phyloP scores from a whole-genome alignment of 352 stramenopile species.

The Phytopythium oedochilum region DNA sequence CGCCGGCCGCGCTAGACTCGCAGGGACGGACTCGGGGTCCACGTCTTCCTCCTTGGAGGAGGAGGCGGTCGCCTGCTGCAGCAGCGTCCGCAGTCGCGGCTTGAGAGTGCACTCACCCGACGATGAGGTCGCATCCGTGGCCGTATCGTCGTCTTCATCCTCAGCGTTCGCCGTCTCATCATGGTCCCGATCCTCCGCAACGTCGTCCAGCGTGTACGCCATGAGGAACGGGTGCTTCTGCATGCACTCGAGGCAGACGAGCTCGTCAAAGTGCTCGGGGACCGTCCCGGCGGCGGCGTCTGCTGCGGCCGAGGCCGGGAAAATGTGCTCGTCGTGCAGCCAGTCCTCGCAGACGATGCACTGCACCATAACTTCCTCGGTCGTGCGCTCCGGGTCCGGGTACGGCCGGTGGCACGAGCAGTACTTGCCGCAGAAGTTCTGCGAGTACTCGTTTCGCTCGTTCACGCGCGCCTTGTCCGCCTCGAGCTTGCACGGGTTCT shows the following conservation, averaged over 20 bases:
- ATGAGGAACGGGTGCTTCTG: conserved; percentile 56
- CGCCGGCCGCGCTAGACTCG: conserved; percentile 25
- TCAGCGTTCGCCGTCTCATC: conserved; percentile 1
- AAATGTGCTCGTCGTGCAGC: conserved; percentile 72
- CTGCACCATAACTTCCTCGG: conserved; percentile 65
- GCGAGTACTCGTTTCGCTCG: conserved; percentile 58
- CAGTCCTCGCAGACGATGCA: conserved; percentile 78
- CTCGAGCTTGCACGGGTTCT: conserved; percentile 46
- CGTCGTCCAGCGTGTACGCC: conserved; percentile 36
- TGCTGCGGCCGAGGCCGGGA: background rate
- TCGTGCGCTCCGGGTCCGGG: conserved; percentile 66
- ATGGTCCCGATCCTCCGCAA: conserved; percentile 7
- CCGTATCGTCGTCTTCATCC: background rate
- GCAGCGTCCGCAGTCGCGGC: conserved; percentile 1
- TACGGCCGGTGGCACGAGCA: conserved; percentile 74
- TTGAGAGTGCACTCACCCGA: background rate
- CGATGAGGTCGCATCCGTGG: background rate
- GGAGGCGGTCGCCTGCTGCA: conserved; percentile 1
- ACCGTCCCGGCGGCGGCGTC: background rate
- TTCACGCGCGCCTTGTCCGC: conserved; percentile 47
- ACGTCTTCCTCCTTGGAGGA: conserved; percentile 1
- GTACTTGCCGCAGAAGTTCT: conserved; percentile 67
- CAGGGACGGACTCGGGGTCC: background rate
- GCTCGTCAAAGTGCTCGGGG: conserved; percentile 51
- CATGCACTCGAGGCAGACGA: conserved; percentile 67